Base-by-base conservation (phyloP, 345 rosid genomes). In the Populus pruinosa region DNA sequence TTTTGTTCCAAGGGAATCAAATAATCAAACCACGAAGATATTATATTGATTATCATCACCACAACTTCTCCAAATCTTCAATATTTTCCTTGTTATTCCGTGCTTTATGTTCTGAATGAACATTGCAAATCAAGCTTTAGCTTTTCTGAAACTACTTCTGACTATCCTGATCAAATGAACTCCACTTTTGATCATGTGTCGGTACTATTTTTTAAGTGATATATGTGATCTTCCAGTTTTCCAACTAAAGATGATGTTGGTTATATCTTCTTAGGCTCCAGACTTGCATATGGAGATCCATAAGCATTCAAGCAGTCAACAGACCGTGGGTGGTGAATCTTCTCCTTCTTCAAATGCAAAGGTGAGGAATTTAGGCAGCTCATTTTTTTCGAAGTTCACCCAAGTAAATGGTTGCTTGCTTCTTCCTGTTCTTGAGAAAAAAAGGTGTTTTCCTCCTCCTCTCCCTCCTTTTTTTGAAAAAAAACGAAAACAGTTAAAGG, bases 251-350 rank as follows among this genome's bases (percentile, higher is more conserved):
- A 59, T 59, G 63, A n/a, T 59, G 29, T 9, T 59, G 64, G 44
- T 2, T 27, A 41, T 31, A 6, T 47, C 31, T 27, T 71, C 21
- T 25, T n/a, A 78, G 85, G 85, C 82, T 13, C 82, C 85, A 33
- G 79, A 78, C 35, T 47, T 82, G 69, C 85, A 82, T 23, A 29
- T 44, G 74, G 79, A 78, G 73, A 71, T 78, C 41, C 76, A 78
- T 65, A 77, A 65, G 63, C 77, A 25, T 18, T 77, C 62, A 64
- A 33, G 67, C 23, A 29, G 74, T 27, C 80, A 82, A 35, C 79
- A 75, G 65, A 35, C 31, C 31, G 23, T 82, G 65, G 74, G 73
- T 39, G 79, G 47, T 63, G 78, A 62, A 14, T 38, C 84, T 70
- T 36, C 79, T 65, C 69, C 81, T 38, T 31, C 85, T 65, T 66